Base-by-base conservation (phyloP, 768 basidiomycete species). In the Trametes elegans region DNA sequence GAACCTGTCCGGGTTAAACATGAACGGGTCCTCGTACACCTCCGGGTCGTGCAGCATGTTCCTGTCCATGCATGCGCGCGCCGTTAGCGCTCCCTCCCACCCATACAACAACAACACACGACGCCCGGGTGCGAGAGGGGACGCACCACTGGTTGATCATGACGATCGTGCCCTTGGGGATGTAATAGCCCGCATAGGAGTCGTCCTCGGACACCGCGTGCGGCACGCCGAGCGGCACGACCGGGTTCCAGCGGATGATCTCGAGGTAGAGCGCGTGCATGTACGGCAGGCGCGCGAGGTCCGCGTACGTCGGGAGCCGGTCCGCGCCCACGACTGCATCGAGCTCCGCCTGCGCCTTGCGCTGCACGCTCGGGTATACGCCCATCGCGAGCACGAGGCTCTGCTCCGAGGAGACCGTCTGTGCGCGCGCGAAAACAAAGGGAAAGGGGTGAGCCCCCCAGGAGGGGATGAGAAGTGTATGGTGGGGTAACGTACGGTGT, bases 281-380 rank as follows among this genome's bases (percentile, higher is more conserved):
- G 51, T 61, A 61, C 34, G 60, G 60, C 27, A 61, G 31, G 21
- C 36, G 49, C 16, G 34, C 51, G 7, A 58, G 14, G 26, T 64
- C 61, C 10, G 49, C 55, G 19, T 55, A 77, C 0, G 70, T 73
- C 3, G 88, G 87, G 26, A 88, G 71, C 26, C 71, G 63, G 18
- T 54, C 63, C 1, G 42, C 39, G 23, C 71, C 71, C 9, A 72
- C 29, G 14, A 47, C 46, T 19, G 71, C 68, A 3, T 43, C 44
- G 19, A 76, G 65, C 49, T 74, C 74, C 42, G 62, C 65, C 32
- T 55, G 53, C 7, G 53, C 53, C 28, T 24, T 47, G 16, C n/a
- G 29, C 28, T 55, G 53, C 18, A 55, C 29, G 2, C 27, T 28
- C 2, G 53, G 53, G 35, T 39, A 55, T 5, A 55, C 13, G 9